These are phyloP conservation scores for Collybia nuda DNA, from an alignment of 768 basidiomycete genomes.

Conservation along the genomic window DNA sequence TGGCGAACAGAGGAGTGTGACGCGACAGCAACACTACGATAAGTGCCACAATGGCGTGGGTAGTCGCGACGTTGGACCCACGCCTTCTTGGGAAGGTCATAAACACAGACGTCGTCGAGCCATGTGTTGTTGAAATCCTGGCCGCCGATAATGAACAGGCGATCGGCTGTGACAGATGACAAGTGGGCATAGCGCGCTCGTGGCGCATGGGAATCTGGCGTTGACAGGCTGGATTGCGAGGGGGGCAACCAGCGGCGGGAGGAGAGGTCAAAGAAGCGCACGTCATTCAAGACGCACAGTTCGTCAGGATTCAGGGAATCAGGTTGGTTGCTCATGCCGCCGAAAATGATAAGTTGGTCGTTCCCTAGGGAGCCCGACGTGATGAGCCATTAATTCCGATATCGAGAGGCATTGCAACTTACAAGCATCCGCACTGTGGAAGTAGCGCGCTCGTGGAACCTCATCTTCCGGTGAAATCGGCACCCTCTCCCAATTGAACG, in stretches of 20 bases:
- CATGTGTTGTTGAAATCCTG: constrained; percentile 93
- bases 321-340: constrained; percentile 88
- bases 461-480: constrained; percentile 61
- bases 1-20: constrained; percentile 66
- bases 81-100: constrained; percentile 66
- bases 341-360: constrained; percentile 88
- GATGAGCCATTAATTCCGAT: neutral
- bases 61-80: constrained; percentile 85
- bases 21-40: constrained; percentile 89
- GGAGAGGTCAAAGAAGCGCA: constrained; percentile 83
- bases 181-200: constrained; percentile 94
- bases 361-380: constrained; percentile 56
- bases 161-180: constrained; percentile 80
- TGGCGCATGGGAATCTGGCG: constrained; percentile 57
- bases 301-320: constrained; percentile 73
- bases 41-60: constrained; percentile 94
- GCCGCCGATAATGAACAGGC: constrained; percentile 90
- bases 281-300: constrained; percentile 89
- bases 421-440: constrained; percentile 91
- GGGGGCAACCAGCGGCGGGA: constrained; percentile 70
- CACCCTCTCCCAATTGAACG: constrained; percentile 78
- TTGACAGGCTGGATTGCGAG: constrained; percentile 30
- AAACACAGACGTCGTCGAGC: constrained; percentile 91
- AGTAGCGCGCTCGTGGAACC: constrained; percentile 84
- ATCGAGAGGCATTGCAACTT: constrained; percentile 18